phyloP scores from a whole-genome alignment of 176 grass and related monocot genomes.

The Aegilops longissima region DNA sequence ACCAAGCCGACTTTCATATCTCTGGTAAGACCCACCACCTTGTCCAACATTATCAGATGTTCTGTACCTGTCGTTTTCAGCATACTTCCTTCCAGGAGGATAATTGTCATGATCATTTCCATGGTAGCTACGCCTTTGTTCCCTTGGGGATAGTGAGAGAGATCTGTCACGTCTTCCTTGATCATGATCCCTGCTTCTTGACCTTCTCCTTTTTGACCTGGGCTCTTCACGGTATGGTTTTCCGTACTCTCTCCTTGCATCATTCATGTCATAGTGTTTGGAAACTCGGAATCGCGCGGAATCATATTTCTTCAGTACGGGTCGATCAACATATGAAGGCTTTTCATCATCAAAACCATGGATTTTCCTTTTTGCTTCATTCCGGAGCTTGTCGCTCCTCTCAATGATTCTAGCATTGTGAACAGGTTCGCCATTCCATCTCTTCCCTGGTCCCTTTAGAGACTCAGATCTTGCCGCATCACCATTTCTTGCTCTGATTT shows the following conservation, averaged over 20 bases:
- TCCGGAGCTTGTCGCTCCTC: constrained; percentile 40
- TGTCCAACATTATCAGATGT: constrained; percentile 53
- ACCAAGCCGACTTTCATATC: constrained; percentile 65
- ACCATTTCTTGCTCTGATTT: constrained; percentile 40
- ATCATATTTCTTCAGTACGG: constrained; percentile 50
- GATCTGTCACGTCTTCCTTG: constrained; percentile 52
- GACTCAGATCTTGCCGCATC: constrained; percentile 36
- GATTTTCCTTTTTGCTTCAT: constrained; percentile 45
- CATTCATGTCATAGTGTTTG: constrained; percentile 54
- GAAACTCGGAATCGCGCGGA: constrained; percentile 33
- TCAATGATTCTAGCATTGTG: constrained; percentile 41
- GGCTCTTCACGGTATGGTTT: constrained; percentile 49
- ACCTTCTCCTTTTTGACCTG: constrained; percentile 82
- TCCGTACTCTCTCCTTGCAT: constrained; percentile 48
- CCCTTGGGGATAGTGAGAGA: constrained; percentile 51
- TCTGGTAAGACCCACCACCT: constrained; percentile 47
- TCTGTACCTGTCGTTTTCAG: constrained; percentile 66
- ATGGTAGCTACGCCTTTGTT: constrained; percentile 48
- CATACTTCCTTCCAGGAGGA: constrained; percentile 51
- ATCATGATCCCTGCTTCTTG: constrained; percentile 59
- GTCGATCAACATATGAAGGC: constrained; percentile 49
- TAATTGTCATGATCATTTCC: constrained; percentile 40
- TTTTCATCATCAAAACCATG: constrained; percentile 33
- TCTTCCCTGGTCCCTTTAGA: constrained; percentile 53
- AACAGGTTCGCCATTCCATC: constrained; percentile 36